Base-by-base conservation (phyloP, 176 grass and related monocot genomes). In the Ampelocalamus luodianensis region DNA sequence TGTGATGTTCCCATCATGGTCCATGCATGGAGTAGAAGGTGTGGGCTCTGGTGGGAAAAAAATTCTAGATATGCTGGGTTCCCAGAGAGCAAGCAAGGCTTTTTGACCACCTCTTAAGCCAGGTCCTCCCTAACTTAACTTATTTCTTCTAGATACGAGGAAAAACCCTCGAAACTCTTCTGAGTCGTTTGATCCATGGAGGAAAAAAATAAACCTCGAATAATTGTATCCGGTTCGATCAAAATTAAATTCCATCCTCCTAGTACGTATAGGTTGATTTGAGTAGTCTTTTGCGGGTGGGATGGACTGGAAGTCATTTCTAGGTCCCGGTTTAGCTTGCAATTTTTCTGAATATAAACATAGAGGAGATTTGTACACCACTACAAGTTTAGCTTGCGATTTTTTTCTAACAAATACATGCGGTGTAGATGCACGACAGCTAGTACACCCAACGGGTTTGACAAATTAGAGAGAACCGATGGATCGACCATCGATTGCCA, bases 31-130 rank as follows among this genome's bases (percentile, higher is more conserved):
- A 36, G 26, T 42, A 51, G 50, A 77, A 70, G n/a, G 71, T 14
- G 40, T 3, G 71, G 54, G n/a, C 45, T 56, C 50, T 2, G 5
- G 5, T 18, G 50, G 16, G 17, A 22, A 88, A 63, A 34, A 22
- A 88, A 71, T 65, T 71, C 51, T 23, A 45, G 65, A 71, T 14
- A 14, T 78, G 80, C 56, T 55, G 65, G 80, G 65, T 72, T 79
- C 56, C 34, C 44, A 71, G 80, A 64, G 87, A 61, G 80, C 51
- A 15, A 37, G 65, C 3, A 32, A 34, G 29, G 79, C 70, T 81
- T 76, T 76, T 60, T 69, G 69, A 77, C 62, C 63, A n/a, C 54
- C 20, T n/a, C 8, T n/a, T 22, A 23, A 23, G 22, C 55, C 55
- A 10, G 22, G 3, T n/a, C 54, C 60, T 79, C 51, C 4, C 8